Conservation (phyloP, 1,139 yeast genomes). For the Candida freyschussii region DNA sequence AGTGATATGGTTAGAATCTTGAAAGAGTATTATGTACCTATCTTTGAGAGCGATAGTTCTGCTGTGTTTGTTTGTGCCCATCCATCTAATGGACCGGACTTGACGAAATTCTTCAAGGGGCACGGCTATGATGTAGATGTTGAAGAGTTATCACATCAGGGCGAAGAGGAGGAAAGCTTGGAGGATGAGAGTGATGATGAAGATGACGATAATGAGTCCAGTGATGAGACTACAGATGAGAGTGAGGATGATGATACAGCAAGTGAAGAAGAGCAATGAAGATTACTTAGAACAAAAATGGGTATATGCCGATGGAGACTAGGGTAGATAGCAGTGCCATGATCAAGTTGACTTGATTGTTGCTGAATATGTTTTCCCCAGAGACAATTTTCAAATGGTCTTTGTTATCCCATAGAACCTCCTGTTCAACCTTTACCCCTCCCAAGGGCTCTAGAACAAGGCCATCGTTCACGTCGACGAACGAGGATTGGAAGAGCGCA, state of each 20-base stretch:
- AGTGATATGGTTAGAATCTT: slow-evolving; percentile 55
- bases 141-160: slow-evolving; percentile 44
- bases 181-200: slow-evolving; percentile 21
- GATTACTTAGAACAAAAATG: slow-evolving; percentile 10
- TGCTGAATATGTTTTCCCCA: slow-evolving; percentile 33
- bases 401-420: slow-evolving; percentile 9
- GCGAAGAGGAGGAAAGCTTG: slow-evolving; percentile 28
- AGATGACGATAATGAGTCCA: slow-evolving; percentile 14
- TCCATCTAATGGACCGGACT: slow-evolving; percentile 50
- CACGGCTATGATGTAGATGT: slow-evolving; percentile 59
- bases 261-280: slow-evolving; percentile 1
- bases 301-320: slow-evolving; percentile 28
- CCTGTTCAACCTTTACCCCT: slow-evolving; percentile 29
- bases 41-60: slow-evolving; percentile 55
- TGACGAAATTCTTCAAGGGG: slow-evolving; percentile 42
- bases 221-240: slow-evolving; percentile 11
- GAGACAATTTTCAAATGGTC: slow-evolving; percentile 19
- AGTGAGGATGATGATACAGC: slow-evolving; percentile 7
- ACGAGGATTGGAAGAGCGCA: slow-evolving; percentile 35
- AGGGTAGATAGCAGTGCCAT: slow-evolving; percentile 33
- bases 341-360: slow-evolving; percentile 38
- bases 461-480: slow-evolving; percentile 33
- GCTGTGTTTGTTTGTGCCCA: slow-evolving; percentile 71
- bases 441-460: slow-evolving; percentile 39
- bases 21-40: slow-evolving; percentile 52